Conservation (phyloP, 2,329 filamentous ascomycete species). For the Fusarium keratoplasticum region DNA sequence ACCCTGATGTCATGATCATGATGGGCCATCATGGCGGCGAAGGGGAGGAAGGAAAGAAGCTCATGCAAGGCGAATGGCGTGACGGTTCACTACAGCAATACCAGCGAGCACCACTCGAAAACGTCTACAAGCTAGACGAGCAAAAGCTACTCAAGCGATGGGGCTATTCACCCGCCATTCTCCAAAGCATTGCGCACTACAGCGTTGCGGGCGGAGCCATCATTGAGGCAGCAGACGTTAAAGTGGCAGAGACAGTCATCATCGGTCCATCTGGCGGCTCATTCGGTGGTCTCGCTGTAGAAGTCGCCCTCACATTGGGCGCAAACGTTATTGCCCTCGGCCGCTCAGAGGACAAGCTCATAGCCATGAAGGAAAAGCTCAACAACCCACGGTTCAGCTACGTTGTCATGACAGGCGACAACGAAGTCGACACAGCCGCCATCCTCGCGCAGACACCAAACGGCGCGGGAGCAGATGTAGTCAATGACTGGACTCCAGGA, state of each 20-base stretch:
- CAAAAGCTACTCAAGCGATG: not conserved
- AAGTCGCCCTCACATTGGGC: not conserved
- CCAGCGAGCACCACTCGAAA: not conserved
- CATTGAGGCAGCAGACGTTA: constrained; percentile 14
- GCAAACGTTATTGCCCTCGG: not conserved
- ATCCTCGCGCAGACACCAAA: constrained; percentile 8
- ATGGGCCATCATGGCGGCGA: constrained; percentile 7
- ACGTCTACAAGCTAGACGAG: not conserved
- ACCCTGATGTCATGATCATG: constrained; percentile 14
- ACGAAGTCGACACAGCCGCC: not conserved
- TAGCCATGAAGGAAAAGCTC: constrained; percentile 9
- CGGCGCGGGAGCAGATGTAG: constrained; percentile 4
- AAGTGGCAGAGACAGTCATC: constrained; percentile 14
- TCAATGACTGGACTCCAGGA: constrained; percentile 8
- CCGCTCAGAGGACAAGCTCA: not conserved
- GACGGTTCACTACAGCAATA: not conserved
- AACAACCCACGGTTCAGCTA: constrained; percentile 1
- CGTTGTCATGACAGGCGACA: constrained; percentile 14
- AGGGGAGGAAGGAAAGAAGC: not conserved
- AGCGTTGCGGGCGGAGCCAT: constrained; percentile 6
- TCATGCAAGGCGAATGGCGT: constrained; percentile 1
- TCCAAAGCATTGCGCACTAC: constrained; percentile 5
- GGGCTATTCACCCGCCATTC: not conserved
- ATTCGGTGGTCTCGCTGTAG: constrained; percentile 5
- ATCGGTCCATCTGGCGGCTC: constrained; percentile 16